Conservation (phyloP, 2,329 filamentous ascomycete genomes). For the Dactylellina cionopaga region DNA sequence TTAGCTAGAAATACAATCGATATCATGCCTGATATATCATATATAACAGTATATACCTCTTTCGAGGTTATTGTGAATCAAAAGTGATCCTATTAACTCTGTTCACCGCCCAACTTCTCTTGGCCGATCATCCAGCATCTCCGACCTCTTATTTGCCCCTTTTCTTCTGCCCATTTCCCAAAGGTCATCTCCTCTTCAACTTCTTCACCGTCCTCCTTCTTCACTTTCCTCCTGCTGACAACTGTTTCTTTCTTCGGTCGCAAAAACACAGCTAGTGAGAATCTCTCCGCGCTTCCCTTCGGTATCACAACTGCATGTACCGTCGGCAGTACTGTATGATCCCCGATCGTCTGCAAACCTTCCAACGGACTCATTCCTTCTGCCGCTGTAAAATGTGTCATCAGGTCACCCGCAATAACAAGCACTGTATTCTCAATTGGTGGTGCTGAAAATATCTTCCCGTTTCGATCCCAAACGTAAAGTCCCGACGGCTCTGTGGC, state of each 20-base stretch:
- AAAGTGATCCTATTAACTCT: not conserved
- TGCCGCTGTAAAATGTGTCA: conserved; percentile 41
- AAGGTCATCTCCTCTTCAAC: conserved; percentile 35
- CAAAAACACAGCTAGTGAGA: conserved; percentile 48
- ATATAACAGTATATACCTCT: too few relatives aligned
- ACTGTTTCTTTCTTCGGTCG: conserved; percentile 38
- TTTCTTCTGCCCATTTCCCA: conserved; percentile 47
- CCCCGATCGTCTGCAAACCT: conserved; percentile 3
- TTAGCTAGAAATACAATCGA: too few relatives aligned
- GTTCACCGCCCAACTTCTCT: conserved; percentile 20
- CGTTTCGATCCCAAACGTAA: conserved; percentile 40
- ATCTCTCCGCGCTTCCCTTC: conserved; percentile 28
- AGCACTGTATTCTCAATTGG: conserved; percentile 38
- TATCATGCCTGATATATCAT: too few relatives aligned
- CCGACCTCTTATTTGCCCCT: conserved; percentile 28
- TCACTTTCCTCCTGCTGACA: conserved; percentile 6
- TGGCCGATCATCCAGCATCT: conserved; percentile 50
- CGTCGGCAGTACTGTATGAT: conserved; percentile 29
- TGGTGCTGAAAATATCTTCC: conserved; percentile 41
- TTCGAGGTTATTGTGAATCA: too few relatives aligned
- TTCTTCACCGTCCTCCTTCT: conserved; percentile 12
- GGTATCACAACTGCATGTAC: conserved; percentile 43
- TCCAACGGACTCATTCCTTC: conserved; percentile 16
- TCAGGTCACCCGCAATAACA: conserved; percentile 35
- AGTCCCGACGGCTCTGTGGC: conserved; percentile 42